Evolutionary conservation across 305 asterid species (phyloP).

Genomic region (Ilex paraguariensis): DNA sequence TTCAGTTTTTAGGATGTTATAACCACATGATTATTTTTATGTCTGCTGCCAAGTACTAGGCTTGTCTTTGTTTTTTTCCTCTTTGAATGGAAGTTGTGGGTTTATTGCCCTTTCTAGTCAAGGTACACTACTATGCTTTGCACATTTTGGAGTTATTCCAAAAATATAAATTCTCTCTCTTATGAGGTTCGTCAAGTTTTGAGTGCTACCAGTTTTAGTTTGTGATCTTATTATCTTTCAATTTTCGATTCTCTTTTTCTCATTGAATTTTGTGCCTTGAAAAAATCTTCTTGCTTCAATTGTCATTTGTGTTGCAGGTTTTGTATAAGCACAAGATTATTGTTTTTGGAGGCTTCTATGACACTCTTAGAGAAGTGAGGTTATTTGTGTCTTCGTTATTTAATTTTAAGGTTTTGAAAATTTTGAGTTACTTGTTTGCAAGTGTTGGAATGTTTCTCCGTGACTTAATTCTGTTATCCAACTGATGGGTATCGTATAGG

Average conservation of each 20-base stretch:
- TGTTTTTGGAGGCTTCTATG: conserved; percentile 96
- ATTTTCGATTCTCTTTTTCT: conserved; percentile 6
- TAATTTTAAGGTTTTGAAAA: not conserved
- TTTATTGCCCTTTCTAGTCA: no score
- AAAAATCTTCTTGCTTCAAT: conserved; percentile 18
- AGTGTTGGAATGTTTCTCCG: no score
- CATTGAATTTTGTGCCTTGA: conserved; percentile 2
- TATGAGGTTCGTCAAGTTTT: not conserved
- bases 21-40: no score
- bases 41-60: not conserved
- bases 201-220: conserved; percentile 3
- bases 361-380: conserved; percentile 99
- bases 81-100: no score
- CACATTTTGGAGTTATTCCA: no score
- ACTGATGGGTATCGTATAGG: no score
- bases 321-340: conserved; percentile 93
- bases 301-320: conserved; percentile 47
- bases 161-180: no score
- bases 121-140: no score
- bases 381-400: conserved; percentile 19
- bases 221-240: not conserved
- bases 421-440: no score
- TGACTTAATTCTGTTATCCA: no score
- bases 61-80: no score
- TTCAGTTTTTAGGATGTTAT: not conserved